Base-by-base conservation (phyloP, 805 yeast genomes). In the Candida sonorensis region DNA sequence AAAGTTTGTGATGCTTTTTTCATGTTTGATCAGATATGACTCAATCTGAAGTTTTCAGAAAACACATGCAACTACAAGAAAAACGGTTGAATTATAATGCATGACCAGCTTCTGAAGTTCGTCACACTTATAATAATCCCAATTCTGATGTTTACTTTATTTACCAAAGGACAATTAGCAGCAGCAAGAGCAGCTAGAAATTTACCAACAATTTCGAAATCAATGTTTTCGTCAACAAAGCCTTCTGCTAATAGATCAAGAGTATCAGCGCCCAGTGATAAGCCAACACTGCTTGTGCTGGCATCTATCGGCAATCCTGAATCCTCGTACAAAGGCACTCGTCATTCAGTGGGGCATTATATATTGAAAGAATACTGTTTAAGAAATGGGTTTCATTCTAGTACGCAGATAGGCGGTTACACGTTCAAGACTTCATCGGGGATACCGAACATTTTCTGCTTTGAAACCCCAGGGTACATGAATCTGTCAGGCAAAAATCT, bases 301-400 rank as follows among this genome's bases (percentile, higher is more conserved):
- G 69, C 75, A 3, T 76, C 85, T 0, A 58, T 86, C 2, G 95
- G 95, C 1, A 86, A 86, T 46, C 95, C 95, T 1, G 83, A 77
- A 34, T 67, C 74, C 0, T 56, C 64, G 30, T 83, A 69, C 44
- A 55, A 57, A 7, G 63, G 65, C 6, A 81, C 94, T 0, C 62
- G 94, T 22, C 96, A 86, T 50, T 84, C 80, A 37, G 84, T 78
- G 0, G 96, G 95, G 2, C 83, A 82, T 40, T 51, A 66, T 30
- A 51, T 76, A 23, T 57, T 77, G 23, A 62, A 77, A 22, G 27
- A 44, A 24, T 33, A 37, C 17, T 36, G 45, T 16, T 25, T 31
- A 36, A 27, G 45, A 34, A 26, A 46, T 40, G 37, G 51, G 31
- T 45, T 42, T 26, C 26, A 41, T 14, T 35, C 41, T 8, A 38